A percentile compares a stretch with the other conserved stretches of the same genome.
Conservation (phyloP, 108 stramenopile species). For the Nitzschia inconspicua region DNA sequence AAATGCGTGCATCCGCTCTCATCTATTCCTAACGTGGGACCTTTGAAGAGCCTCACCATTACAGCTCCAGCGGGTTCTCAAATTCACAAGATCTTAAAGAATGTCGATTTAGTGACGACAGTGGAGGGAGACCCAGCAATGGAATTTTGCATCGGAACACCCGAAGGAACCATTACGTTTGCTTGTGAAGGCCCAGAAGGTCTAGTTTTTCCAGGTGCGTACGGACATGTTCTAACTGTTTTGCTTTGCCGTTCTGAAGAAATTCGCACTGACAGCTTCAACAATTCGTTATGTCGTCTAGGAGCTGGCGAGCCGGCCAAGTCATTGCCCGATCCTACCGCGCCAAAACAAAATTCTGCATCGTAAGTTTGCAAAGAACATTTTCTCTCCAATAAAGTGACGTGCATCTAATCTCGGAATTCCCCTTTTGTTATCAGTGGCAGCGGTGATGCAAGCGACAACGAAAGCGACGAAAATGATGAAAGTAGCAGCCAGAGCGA, state of each 20-base stretch:
- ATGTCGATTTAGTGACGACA: conserved; percentile 1
- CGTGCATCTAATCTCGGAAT: no score
- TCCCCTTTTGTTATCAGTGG: neutral
- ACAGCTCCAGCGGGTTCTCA: conserved; percentile 4
- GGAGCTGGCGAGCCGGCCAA: no score
- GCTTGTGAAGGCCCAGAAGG: conserved; percentile 2
- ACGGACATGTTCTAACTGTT: no score
- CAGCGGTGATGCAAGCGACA: neutral
- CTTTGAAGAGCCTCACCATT: conserved; percentile 4
- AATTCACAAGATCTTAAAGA: conserved; percentile 9
- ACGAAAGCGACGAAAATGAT: neutral
- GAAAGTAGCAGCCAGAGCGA: neutral
- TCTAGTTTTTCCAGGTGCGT: conserved; percentile 21
- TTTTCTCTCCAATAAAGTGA: no score
- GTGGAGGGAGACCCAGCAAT: conserved; percentile 10
- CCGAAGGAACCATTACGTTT: conserved; percentile 26
- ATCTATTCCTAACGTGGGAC: conserved; percentile 11
- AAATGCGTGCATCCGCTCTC: conserved; percentile 16
- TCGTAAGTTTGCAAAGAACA: no score
- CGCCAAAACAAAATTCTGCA: no score
- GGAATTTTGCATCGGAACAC: conserved; percentile 22
- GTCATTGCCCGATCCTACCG: no score
- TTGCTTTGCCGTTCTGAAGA: no score
- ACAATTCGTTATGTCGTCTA: no score
- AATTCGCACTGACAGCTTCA: no score